These are phyloP conservation scores for Pyricularia sp. DNA, from an alignment of 2,329 filamentous ascomycete genomes.

Conservation along the genomic window DNA sequence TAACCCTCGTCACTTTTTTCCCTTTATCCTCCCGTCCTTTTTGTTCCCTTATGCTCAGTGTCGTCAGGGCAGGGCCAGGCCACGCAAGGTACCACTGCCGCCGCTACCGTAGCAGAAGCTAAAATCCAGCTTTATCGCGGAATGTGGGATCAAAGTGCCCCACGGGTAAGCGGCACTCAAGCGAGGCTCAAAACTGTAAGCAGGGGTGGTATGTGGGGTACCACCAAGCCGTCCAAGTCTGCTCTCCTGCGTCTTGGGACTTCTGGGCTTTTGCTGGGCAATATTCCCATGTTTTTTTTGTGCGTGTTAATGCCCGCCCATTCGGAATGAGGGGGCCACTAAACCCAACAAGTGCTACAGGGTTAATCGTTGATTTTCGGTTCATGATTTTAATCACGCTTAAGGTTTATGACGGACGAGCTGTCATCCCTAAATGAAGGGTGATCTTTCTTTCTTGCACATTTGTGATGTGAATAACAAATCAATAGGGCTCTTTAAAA, in stretches of 20 bases:
- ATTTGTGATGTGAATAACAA: too few relatives aligned
- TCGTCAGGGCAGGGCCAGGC: background rate
- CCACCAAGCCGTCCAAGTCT: background rate
- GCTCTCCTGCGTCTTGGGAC: background rate
- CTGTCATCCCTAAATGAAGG: too few relatives aligned
- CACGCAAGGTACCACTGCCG: background rate
- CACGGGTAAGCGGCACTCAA: background rate
- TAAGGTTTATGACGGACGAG: too few relatives aligned
- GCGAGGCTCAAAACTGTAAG: background rate
- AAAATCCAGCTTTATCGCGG: background rate
- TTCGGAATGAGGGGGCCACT: background rate
- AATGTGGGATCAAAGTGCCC: background rate
- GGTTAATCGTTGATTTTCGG: background rate
- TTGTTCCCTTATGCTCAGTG: background rate
- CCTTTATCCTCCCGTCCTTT: background rate
- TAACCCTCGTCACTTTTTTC: too few relatives aligned
- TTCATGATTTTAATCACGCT: background rate
- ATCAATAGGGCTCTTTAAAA: background rate
- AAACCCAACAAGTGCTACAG: background rate
- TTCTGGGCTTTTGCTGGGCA: background rate
- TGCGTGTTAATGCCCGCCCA: background rate
- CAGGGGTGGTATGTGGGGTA: background rate
- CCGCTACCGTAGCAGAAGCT: background rate
- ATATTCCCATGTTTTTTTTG: background rate
- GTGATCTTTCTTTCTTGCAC: too few relatives aligned